phyloP scores from a whole-genome alignment of 176 grass and related monocot species.

The Carex parvula region DNA sequence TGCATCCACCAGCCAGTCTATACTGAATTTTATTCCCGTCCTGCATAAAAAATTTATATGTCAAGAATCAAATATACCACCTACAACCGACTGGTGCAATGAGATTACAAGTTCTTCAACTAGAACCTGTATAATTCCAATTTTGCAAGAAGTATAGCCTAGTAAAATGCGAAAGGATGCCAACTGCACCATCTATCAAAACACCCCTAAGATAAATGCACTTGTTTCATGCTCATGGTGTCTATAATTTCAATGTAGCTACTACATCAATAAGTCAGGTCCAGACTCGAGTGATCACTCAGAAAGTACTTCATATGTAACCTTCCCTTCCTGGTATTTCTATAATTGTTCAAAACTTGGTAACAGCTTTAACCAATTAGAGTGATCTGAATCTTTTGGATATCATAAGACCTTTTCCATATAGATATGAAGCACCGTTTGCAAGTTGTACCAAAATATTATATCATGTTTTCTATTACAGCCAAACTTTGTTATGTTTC shows the following conservation, averaged over 20 bases:
- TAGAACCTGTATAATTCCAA: not conserved
- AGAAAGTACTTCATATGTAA: not conserved
- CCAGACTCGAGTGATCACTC: not conserved
- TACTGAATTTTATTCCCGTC: constrained; percentile 70
- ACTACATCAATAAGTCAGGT: not conserved
- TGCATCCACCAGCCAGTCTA: constrained; percentile 79
- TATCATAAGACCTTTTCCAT: not conserved
- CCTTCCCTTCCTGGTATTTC: not conserved
- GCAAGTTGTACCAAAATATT: not conserved
- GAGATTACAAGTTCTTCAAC: not conserved
- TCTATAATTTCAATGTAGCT: no score
- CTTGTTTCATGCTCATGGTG: constrained; percentile 2
- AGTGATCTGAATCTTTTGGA: not conserved
- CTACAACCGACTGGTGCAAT: constrained; percentile 3
- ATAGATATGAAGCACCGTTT: not conserved
- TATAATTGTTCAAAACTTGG: not conserved
- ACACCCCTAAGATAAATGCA: not conserved
- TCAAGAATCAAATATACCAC: constrained; percentile 14
- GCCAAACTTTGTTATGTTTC: not conserved
- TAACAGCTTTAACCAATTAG: not conserved
- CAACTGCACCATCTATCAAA: not conserved
- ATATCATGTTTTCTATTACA: not conserved
- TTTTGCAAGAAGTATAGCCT: not conserved
- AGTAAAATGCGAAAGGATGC: not conserved
- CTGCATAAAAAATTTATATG: constrained; percentile 38